Base-by-base conservation (phyloP, 164 flowering plant species). In the Stephania cephalantha region DNA sequence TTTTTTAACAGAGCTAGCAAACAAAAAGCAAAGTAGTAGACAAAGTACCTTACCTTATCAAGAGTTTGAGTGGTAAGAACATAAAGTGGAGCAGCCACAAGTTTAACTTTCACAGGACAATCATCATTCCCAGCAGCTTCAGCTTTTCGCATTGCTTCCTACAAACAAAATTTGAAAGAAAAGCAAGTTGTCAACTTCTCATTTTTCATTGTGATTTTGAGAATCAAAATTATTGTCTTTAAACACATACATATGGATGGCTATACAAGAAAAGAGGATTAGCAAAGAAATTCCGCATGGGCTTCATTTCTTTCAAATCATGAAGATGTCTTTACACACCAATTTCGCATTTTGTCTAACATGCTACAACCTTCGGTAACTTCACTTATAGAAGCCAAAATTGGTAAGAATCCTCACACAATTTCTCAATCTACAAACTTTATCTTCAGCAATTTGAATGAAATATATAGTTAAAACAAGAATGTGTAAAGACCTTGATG, bases 61-160 rank as follows among this genome's bases (percentile, higher is more conserved):
- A 94, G 94, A 52, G 99, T 92, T 78, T 93, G 98, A 46, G 98
- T 93, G 46, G 95, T 95, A 15, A 93, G 95, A 74, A 92, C 97
- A 85, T 95, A 93, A 2, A 90, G 90, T 12, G 98, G 99, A 65
- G 98, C 90, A 55, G 97, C 97, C 82, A 93, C 97, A 75, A 93
- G 81, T 78, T 95, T 95, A 50, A 95, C 94, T 82, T 95, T 95
- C 70, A 95, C 99, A 18, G 97, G 98, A 70, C 99, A 95, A 52
- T 93, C 99, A 72, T 83, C 69, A 82, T 87, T 93, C 3, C 99
- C 98, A 65, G 90, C 88, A 76, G 99, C 97, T 84, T 93, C 98
- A 81, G 99, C 98, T 82, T 89, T 92, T 65, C 90, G 84, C 99
- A 95, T 95, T 10, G 99, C 98, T 58, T 88, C 97, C 99, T 95